A percentile compares a stretch with the other conserved stretches of the same genome.
Conservation (phyloP, 2,329 filamentous ascomycete genomes). For the Aspergillus fumigatus region DNA sequence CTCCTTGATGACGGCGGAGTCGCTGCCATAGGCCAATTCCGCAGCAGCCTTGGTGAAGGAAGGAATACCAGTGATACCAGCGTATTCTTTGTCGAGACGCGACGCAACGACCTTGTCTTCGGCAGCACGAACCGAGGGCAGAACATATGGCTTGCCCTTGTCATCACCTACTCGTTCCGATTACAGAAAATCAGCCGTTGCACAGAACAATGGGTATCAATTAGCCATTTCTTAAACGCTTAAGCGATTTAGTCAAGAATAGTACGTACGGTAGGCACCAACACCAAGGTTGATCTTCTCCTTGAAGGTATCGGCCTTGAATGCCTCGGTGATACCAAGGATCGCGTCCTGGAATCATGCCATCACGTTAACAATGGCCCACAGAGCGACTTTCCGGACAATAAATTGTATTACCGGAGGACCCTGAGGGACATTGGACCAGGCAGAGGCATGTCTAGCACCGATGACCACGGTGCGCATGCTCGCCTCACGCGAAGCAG, state of each 20-base stretch:
- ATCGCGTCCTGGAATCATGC: slow-evolving; percentile 39
- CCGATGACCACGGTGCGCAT: slow-evolving; percentile 38
- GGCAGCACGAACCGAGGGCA: slow-evolving; percentile 84
- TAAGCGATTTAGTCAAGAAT: slow-evolving; percentile 1
- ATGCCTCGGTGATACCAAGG: slow-evolving; percentile 80
- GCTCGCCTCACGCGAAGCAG: slow-evolving; percentile 36
- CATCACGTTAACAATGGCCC: slow-evolving; percentile 22
- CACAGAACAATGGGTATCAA: neutral
- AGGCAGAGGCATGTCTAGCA: slow-evolving; percentile 68
- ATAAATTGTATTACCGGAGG: slow-evolving; percentile 68
- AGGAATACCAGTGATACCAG: slow-evolving; percentile 92
- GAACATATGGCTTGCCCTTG: slow-evolving; percentile 94
- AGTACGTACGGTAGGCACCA: slow-evolving; percentile 75
- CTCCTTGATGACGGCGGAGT: slow-evolving; percentile 69
- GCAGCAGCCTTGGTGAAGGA: slow-evolving; percentile 91
- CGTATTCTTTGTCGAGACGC: slow-evolving; percentile 92
- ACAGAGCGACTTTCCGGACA: slow-evolving; percentile 3
- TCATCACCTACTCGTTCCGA: slow-evolving; percentile 59
- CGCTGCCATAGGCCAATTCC: slow-evolving; percentile 80
- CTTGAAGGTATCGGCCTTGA: slow-evolving; percentile 89
- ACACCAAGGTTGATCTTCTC: slow-evolving; percentile 99
- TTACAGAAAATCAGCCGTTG: neutral
- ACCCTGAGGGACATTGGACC: slow-evolving; percentile 87
- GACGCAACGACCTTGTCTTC: slow-evolving; percentile 79
- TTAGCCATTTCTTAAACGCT: neutral